Evolutionary conservation across 2,329 filamentous ascomycete genomes (phyloP), one percentile per base, ranked within the genome.

Genomic region (Curvularia eragrostidis): DNA sequence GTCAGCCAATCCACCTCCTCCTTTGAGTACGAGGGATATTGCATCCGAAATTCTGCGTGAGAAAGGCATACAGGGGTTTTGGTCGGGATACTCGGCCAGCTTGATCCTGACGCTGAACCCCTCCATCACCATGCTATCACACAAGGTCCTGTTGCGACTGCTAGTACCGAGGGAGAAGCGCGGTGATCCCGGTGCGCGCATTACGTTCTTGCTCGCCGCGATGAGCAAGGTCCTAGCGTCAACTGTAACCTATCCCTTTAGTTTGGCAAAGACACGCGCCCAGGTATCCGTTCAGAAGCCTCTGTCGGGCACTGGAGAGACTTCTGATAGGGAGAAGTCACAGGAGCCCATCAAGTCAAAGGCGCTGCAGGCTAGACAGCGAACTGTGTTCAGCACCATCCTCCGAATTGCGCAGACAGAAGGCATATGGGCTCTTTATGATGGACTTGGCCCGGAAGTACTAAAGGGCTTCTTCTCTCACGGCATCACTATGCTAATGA

Each of bases 401-500:
- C 62, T 86, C 23, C 79, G 82, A 19, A 84, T 85, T 55, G 80
- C 79, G 30, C 83, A 81, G 44, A 82, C 79, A 0, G 91, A 96
- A 69, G 93, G 93, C 0, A 59, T 88, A 0, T 72, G 74, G 3
- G 89, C 87, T 0, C 78, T 96, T 8, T 97, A 96, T 71, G 86
- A 89, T 48, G 93, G 92, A 5, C 80, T 96, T 0, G 83, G 83
- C 13, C 90, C 88, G 4, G 91, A 96, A 76, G 82, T 96, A 3
- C 76, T 93, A 8, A 93, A 93, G 69, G 90, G 90, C 0, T 96
- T 96, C 78, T 88, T 97, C 68, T 88, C 87, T 21, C 92, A 97
- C 69, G 93, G 93, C 0, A 84, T 93, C 50, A 94, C 92, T 1
- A 96, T 96, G 91, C 80, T 94, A 52, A 87, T 91, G 57, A 97